These are phyloP conservation scores for Ulota crispa DNA, from an alignment of 225 moss, liverwort and hornwort species.

Conservation along the genomic window DNA sequence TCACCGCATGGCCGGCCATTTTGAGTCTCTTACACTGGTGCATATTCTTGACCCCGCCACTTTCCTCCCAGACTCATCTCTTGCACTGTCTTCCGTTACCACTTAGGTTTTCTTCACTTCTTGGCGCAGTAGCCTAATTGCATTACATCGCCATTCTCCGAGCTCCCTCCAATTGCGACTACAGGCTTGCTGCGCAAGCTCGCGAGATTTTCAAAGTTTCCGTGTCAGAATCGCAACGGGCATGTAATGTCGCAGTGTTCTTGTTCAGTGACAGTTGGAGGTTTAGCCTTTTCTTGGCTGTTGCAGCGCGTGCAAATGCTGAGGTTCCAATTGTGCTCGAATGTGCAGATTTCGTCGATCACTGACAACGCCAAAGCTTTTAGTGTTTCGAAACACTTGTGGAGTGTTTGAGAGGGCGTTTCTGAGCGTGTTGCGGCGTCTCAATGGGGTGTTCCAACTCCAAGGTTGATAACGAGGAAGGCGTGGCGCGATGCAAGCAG, in stretches of 20 bases:
- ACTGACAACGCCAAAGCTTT: neutral
- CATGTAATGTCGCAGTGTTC: slow-evolving; percentile 14
- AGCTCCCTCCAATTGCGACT: slow-evolving; percentile 28
- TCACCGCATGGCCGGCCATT: slow-evolving; percentile 14
- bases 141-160: neutral
- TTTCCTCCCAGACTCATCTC: neutral
- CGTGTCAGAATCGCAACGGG: slow-evolving; percentile 13
- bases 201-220: neutral
- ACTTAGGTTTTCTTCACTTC: slow-evolving; percentile 8
- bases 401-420: neutral
- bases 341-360: slow-evolving; percentile 29
- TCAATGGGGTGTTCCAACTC: slow-evolving; percentile 79
- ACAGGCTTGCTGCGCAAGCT: too few relatives aligned
- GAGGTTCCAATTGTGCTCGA: slow-evolving; percentile 27
- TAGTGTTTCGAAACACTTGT: neutral
- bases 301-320: slow-evolving; percentile 18
- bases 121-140: slow-evolving; percentile 28
- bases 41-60: neutral
- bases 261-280: slow-evolving; percentile 48
- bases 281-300: slow-evolving; percentile 45
- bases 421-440: neutral
- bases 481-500: slow-evolving; percentile 75
- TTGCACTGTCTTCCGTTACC: neutral
- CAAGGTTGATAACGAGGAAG: slow-evolving; percentile 80
- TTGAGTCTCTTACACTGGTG: slow-evolving; percentile 33